Conservation (phyloP, 2,329 filamentous ascomycete genomes). For the Cytospora schulzeri region DNA sequence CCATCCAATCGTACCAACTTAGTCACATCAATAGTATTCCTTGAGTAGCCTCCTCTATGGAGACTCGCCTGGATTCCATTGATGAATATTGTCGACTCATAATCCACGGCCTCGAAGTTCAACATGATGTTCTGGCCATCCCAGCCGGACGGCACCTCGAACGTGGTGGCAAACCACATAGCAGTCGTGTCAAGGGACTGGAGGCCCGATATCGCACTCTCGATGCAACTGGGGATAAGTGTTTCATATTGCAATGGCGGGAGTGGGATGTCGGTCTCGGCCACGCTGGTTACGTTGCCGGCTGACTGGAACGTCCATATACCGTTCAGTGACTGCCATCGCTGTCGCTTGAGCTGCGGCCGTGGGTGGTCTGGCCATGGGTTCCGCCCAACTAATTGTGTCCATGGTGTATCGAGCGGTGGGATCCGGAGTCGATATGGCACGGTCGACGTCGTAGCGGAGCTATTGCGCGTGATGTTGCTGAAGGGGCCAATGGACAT, state of each 20-base stretch:
- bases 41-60: constrained; percentile 63
- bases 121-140: constrained; percentile 47
- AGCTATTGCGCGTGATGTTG: background rate
- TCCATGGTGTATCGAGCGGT: constrained; percentile 55
- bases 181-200: constrained; percentile 44
- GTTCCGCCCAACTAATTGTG: constrained; percentile 51
- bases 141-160: constrained; percentile 53
- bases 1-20: constrained; percentile 42
- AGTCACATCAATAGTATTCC: constrained; percentile 63
- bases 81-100: constrained; percentile 59
- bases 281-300: constrained; percentile 28
- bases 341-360: constrained; percentile 54
- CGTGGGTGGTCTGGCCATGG: constrained; percentile 62
- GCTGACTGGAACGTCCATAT: constrained; percentile 57
- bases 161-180: constrained; percentile 55
- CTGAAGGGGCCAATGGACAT: background rate
- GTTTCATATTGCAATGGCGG: constrained; percentile 43
- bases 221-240: constrained; percentile 45
- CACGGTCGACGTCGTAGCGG: constrained; percentile 2
- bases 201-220: constrained; percentile 53
- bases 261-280: constrained; percentile 28
- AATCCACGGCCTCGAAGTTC: constrained; percentile 63
- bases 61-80: constrained; percentile 55
- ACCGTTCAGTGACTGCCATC: constrained; percentile 60
- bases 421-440: constrained; percentile 43